Conservation (phyloP, 805 yeast species). For the Candida xiaguanensis region DNA sequence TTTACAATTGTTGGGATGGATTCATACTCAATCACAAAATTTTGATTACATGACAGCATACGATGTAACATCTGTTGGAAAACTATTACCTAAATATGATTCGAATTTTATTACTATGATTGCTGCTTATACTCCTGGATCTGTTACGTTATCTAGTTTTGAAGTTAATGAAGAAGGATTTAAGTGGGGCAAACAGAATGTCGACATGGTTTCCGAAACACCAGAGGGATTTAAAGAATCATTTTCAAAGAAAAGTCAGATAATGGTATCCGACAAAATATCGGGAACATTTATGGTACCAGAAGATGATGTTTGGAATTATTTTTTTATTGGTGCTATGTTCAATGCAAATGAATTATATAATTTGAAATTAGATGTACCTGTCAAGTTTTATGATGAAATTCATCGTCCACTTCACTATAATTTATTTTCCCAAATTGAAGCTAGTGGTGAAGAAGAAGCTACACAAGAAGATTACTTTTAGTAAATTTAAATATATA, state of each 20-base stretch:
- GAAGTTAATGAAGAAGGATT: conserved; percentile 61
- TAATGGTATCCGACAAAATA: conserved; percentile 69
- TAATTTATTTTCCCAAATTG: conserved; percentile 64
- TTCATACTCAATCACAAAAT: conserved; percentile 79
- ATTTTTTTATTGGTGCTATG: conserved; percentile 79
- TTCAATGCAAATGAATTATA: conserved; percentile 65
- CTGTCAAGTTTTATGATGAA: conserved; percentile 79
- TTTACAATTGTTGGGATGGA: conserved; percentile 84
- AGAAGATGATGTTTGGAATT: conserved; percentile 82
- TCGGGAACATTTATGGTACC: conserved; percentile 88
- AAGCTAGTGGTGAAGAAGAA: conserved; percentile 50
- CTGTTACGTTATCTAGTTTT: conserved; percentile 70
- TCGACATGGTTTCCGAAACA: conserved; percentile 48
- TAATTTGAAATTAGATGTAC: conserved; percentile 70
- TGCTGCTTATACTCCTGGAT: conserved; percentile 78
- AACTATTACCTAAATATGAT: conserved; percentile 38
- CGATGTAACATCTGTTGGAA: conserved; percentile 64
- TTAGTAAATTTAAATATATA: conserved; percentile 19
- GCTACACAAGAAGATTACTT: conserved; percentile 68
- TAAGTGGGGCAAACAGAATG: conserved; percentile 71
- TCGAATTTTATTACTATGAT: conserved; percentile 51
- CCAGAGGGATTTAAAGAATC: conserved; percentile 66
- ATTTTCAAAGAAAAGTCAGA: conserved; percentile 61
- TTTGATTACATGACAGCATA: conserved; percentile 57
- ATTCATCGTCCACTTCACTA: conserved; percentile 88